A percentile compares a stretch with the other conserved stretches of the same genome.
These are phyloP conservation scores for Emericellopsis cladophorae DNA, from an alignment of 2,329 filamentous ascomycete species.

Conservation along the genomic window DNA sequence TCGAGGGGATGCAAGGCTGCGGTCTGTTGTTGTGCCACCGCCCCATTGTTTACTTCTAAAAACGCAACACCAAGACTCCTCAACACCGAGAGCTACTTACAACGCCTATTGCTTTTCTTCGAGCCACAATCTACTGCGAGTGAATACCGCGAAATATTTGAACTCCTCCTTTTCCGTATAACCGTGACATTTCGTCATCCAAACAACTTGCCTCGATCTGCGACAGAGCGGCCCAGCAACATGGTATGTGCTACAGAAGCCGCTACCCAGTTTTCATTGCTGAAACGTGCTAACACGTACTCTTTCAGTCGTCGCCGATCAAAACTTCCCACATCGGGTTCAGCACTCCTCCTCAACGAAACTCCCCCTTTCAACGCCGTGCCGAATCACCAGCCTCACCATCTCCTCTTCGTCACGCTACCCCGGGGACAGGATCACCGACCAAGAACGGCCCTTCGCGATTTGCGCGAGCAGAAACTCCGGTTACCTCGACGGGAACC, in stretches of 20 bases:
- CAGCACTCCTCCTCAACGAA: conserved; percentile 47
- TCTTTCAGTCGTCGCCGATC: conserved; percentile 44
- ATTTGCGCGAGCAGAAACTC: conserved; percentile 27
- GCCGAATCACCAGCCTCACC: conserved; percentile 53
- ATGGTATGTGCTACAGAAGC: conserved; percentile 1
- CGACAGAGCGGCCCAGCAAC: conserved; percentile 1
- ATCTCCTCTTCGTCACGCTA: conserved; percentile 50
- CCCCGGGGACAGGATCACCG: conserved; percentile 46
- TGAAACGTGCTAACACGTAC: not conserved
- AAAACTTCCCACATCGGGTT: conserved; percentile 63
- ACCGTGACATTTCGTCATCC: not conserved
- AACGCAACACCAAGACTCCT: not conserved
- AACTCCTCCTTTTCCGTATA: too few relatives aligned
- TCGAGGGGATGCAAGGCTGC: conserved; percentile 13
- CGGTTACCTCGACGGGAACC: conserved; percentile 18
- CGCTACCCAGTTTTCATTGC: not conserved
- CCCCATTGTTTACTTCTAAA: conserved; percentile 13
- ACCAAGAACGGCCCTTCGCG: conserved; percentile 27
- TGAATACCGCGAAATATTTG: too few relatives aligned
- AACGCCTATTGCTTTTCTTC: not conserved
- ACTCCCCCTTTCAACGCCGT: conserved; percentile 46
- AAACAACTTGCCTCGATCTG: not conserved
- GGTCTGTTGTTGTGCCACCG: conserved; percentile 10
- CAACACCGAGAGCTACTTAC: not conserved
- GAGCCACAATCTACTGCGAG: too few relatives aligned